A percentile compares a stretch with the other conserved stretches of the same genome.
phyloP scores from a whole-genome alignment of 257 asterid species.

The Solanum pimpinellifolium region DNA sequence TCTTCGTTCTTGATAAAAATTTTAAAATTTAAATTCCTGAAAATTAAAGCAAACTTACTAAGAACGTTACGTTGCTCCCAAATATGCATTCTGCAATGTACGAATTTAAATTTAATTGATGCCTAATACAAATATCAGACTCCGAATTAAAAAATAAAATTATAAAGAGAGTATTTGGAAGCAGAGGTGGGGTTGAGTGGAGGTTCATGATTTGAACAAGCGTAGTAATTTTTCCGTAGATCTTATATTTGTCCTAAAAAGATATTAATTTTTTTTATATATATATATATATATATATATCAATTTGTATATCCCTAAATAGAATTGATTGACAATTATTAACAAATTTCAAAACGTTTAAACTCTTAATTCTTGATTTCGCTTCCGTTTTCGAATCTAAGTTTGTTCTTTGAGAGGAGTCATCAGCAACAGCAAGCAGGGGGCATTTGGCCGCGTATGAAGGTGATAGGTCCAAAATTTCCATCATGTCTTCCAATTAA shows the following conservation, averaged over 20 bases:
- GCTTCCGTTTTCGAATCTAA: no score
- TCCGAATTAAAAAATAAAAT: background rate
- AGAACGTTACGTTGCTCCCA: background rate
- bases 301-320: no score
- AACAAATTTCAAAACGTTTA: accelerated
- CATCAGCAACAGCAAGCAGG: background rate
- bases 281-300: no score
- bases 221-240: no score
- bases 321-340: no score
- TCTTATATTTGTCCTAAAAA: no score
- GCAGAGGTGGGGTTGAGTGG: no score
- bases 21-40: background rate
- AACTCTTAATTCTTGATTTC: no score
- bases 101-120: background rate
- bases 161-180: no score
- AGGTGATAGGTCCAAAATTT: background rate
- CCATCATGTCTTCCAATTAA: background rate
- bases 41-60: background rate
- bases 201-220: no score
- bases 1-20: accelerated
- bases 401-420: background rate
- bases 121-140: background rate
- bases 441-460: background rate
- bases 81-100: background rate
- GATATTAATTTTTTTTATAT: no score